Base-by-base conservation (phyloP, 768 basidiomycete genomes). In the Clitopilus passeckerianus region DNA sequence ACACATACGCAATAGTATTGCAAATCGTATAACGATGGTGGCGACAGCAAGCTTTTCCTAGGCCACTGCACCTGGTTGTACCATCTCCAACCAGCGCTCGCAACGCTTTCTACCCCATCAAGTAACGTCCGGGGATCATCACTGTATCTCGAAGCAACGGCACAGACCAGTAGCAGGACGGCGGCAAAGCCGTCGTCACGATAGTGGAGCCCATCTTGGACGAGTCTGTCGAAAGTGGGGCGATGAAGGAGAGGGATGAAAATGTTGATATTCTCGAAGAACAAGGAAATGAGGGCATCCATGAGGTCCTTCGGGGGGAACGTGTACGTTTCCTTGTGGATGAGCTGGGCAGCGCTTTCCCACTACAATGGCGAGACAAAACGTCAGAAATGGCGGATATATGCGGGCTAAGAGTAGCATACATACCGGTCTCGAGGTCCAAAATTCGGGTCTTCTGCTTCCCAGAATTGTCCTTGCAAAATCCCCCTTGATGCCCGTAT, bases 1-100 rank as follows among this genome's bases (percentile, higher is more conserved):
- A 66, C 20, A 75, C 81, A 74, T 63, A 80, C 81, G 43, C 75
- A 76, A 66, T 86, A 86, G 35, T 80, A 78, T 67, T 95, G 93
- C 54, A 95, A 70, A 62, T 94, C 93, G 68, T 84, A 87, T 60
- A 95, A 67, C 6, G 79, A 73, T 1, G 91, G 89, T 6, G 87
- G 83, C 0, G 77, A 73, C 12, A 92, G 72, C n/a, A 91, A 72
- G 0, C 80, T 82, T 65, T 81, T 83, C 57, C 84, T 82, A 34
- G 87, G 79, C 67, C 82, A 77, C 59, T 90, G 83, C 1, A 87
- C 84, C 65, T 89, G 86, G n/a, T 82, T 75, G 62, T 86, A 86
- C 75, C 81, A 90, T 64, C 79, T 82, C 85, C 85, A 88, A 0
- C 86, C 86, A 2, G 78, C 74, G 1, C 81, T 84, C 60, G 81